Evolutionary conservation across 1,284 basidiomycete genomes (phyloP).

Genomic region (Rhodotorula sp.): DNA sequence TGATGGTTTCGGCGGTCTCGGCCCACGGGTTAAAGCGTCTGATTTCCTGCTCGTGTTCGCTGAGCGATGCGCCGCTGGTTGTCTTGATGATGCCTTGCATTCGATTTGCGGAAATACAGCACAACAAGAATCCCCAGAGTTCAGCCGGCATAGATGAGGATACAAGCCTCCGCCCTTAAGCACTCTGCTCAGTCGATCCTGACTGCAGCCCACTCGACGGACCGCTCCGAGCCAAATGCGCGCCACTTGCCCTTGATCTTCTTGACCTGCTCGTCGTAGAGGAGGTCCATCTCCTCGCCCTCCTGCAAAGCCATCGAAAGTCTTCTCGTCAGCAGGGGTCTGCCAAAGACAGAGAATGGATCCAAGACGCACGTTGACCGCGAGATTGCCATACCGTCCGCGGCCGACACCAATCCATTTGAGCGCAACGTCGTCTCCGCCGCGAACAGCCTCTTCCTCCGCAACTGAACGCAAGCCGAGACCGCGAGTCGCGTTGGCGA

Average conservation of each 20-base stretch:
- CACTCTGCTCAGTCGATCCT: slow-evolving; percentile 10
- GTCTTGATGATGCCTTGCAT: too few species aligned
- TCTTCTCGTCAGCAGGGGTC: neutral
- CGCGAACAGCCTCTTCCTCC: slow-evolving; percentile 22
- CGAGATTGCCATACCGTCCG: slow-evolving; percentile 16
- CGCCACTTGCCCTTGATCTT: slow-evolving; percentile 29
- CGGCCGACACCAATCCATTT: slow-evolving; percentile 27
- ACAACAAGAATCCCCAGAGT: neutral
- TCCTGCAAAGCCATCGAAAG: neutral
- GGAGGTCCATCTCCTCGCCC: slow-evolving; percentile 16
- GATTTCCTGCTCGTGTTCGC: too few species aligned
- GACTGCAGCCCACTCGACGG: slow-evolving; percentile 19
- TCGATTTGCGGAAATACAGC: neutral
- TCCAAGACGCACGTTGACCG: slow-evolving; percentile 3
- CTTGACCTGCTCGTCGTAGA: slow-evolving; percentile 18
- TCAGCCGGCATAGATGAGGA: neutral
- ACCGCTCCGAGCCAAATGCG: slow-evolving; percentile 14
- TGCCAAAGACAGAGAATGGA: neutral
- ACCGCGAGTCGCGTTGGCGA: slow-evolving; percentile 26
- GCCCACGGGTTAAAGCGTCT: too few species aligned
- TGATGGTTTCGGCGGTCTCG: too few species aligned
- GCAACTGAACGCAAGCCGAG: slow-evolving; percentile 30
- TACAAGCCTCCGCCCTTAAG: too few species aligned
- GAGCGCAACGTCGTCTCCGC: slow-evolving; percentile 14
- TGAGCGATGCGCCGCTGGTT: too few species aligned